Conservation (phyloP, 1,139 yeast species). For the Sugiyamaella paludigena region DNA sequence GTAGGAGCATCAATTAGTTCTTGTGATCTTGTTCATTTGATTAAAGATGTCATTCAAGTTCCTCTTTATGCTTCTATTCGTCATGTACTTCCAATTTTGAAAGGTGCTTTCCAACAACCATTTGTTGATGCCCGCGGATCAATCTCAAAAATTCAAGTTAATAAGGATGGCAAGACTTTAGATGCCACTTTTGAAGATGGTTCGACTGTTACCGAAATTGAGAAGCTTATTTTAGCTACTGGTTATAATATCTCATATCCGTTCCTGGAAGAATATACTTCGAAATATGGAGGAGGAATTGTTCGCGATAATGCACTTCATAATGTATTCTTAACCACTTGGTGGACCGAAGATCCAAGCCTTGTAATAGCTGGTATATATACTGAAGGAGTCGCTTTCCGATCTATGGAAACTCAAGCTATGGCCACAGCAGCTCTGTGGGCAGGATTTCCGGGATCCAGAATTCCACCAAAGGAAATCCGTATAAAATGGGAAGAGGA, state of each 20-base stretch:
- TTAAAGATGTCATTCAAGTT: slow-evolving; percentile 9
- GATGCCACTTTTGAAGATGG: slow-evolving; percentile 21
- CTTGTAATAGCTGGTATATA: slow-evolving; percentile 22
- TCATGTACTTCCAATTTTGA: slow-evolving; percentile 15
- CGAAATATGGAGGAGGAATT: slow-evolving; percentile 23
- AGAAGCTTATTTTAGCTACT: slow-evolving; percentile 24
- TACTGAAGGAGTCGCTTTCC: slow-evolving; percentile 25
- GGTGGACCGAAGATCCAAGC: slow-evolving; percentile 27
- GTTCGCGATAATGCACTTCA: slow-evolving; percentile 14
- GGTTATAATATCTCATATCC: slow-evolving; percentile 25
- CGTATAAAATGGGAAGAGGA: slow-evolving; percentile 22
- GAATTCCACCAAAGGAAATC: slow-evolving; percentile 18
- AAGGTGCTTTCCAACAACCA: slow-evolving; percentile 24
- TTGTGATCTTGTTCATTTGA: slow-evolving; percentile 18
- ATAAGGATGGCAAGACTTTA: slow-evolving; percentile 33
- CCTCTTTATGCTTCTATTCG: slow-evolving; percentile 27
- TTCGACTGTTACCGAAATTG: slow-evolving; percentile 15
- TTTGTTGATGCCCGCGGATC: slow-evolving; percentile 23
- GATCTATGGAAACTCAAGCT: slow-evolving; percentile 26
- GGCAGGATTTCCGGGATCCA: slow-evolving; percentile 14
- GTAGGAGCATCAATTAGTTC: slow-evolving; percentile 21
- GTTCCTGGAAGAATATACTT: slow-evolving; percentile 21
- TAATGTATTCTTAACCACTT: slow-evolving; percentile 26
- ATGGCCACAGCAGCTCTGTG: slow-evolving; percentile 24
- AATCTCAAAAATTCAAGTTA: slow-evolving; percentile 11